Evolutionary conservation across 257 asterid species (phyloP), one percentile per base, ranked within the genome.

Genomic region (Salvia hispanica): DNA sequence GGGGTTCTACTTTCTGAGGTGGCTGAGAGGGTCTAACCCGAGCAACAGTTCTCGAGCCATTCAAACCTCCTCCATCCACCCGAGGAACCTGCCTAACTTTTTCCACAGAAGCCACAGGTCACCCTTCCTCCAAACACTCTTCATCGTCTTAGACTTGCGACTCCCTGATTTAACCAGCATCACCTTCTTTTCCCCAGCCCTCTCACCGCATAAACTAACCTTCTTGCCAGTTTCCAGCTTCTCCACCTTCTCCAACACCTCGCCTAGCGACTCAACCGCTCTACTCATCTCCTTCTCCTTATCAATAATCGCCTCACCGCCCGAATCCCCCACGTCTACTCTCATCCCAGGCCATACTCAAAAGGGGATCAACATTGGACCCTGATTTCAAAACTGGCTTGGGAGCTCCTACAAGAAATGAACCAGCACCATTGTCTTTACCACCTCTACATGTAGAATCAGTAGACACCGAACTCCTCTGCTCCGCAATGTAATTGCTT

Each of bases 111-210:
- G 95, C 66, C 69, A 91, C 88, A 96, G 95, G 81, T 87, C 80
- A 64, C 97, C 97, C 78, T 87, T 94, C 59, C 95, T 81, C 99
- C 99, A 94, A 43, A 94, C 90, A 51, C 97, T 91, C 83, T 91
- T 94, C 68, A 77, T 16, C 58, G 92, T 80, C 83, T 81, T 90
- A 46, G 85, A 46, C 85, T 78, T 84, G 60, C 70, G 78, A 37
- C 71, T 78, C 47, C 63, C 53, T 0, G 77, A 78, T 74, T 79
- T 76, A 76, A 67, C 67, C 6, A 71, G 78, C 69, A 46, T 75
- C 42, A 81, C 84, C 69, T 80, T 84, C 57, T 54, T 81, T 69
- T 52, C 81, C 16, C 50, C 74, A 9, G 70, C 67, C 47, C 18
- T 63, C 43, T 79, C 79, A 51, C 67, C 70, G 37, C 88, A 73